Evolutionary conservation across 2,329 filamentous ascomycete genomes (phyloP).

Genomic region (Aspergillus fructus): DNA sequence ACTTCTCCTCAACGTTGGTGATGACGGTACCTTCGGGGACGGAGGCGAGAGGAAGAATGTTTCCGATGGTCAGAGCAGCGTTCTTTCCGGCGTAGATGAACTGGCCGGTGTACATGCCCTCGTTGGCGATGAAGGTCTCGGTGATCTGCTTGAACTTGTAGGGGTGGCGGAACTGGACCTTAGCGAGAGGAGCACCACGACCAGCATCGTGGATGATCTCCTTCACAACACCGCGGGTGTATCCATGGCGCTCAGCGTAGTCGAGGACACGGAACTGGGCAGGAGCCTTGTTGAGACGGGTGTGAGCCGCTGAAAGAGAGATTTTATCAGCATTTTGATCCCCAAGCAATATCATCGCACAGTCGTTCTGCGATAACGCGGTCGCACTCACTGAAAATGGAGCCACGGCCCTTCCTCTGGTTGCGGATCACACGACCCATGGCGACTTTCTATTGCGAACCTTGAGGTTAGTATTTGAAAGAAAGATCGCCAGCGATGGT

Average conservation of each 20-base stretch:
- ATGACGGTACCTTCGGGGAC: constrained; percentile 99
- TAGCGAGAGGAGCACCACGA: constrained; percentile 95
- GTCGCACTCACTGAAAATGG: constrained; percentile 69
- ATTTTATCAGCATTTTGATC: constrained; percentile 32
- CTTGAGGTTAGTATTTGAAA: constrained; percentile 36
- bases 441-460: constrained; percentile 42
- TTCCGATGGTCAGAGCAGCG: constrained; percentile 92
- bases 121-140: constrained; percentile 99
- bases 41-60: constrained; percentile 89
- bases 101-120: constrained; percentile 99
- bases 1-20: constrained; percentile 99
- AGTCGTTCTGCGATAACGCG: constrained; percentile 23
- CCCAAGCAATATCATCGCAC: constrained; percentile 8
- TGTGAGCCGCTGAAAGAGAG: constrained; percentile 65
- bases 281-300: constrained; percentile 90
- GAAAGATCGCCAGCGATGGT: constrained; percentile 29
- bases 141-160: constrained; percentile 97
- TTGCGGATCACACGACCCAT: constrained; percentile 74
- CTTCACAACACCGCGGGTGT: constrained; percentile 95
- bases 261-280: constrained; percentile 97
- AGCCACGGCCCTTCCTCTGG: constrained; percentile 75
- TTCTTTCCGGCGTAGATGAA: constrained; percentile 99
- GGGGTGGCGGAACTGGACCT: constrained; percentile 94
- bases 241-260: constrained; percentile 95
- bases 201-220: constrained; percentile 99